These are phyloP conservation scores for Coemansia umbellata DNA, from an alignment of 192 early-diverging fungal genomes.

Conservation along the genomic window DNA sequence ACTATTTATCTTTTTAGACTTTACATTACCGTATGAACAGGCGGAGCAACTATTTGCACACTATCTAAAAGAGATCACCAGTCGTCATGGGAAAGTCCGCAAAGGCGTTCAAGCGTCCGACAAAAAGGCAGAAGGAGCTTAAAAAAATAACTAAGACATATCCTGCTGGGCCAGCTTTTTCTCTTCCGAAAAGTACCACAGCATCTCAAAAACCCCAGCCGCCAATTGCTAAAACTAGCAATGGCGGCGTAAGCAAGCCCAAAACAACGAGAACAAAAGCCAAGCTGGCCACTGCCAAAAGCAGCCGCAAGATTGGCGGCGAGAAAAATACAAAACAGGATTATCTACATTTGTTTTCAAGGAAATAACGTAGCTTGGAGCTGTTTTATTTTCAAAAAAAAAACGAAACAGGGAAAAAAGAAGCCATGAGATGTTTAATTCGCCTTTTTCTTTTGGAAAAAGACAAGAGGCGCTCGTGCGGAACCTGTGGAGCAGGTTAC, in stretches of 20 bases:
- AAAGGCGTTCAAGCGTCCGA: slow-evolving; percentile 65
- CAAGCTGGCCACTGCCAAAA: slow-evolving; percentile 16
- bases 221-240: slow-evolving; percentile 3
- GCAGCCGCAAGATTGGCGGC: neutral
- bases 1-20: no score
- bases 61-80: no score
- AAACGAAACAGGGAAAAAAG: no score
- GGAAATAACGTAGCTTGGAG: slow-evolving; percentile 6
- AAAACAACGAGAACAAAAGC: slow-evolving; percentile 23
- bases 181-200: no score
- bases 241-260: slow-evolving; percentile 28
- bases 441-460: no score
- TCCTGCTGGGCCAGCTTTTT: neutral
- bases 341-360: slow-evolving; percentile 34
- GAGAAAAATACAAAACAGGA: slow-evolving; percentile 6
- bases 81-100: slow-evolving; percentile 65
- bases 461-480: no score
- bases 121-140: slow-evolving; percentile 61
- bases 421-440: no score
- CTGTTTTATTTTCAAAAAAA: neutral
- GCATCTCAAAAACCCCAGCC: neutral
- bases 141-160: slow-evolving; percentile 11
- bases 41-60: no score
- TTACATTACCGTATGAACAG: no score
- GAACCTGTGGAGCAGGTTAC: no score